Base-by-base conservation (phyloP, 1,284 basidiomycete genomes). In the Waitea zeae region DNA sequence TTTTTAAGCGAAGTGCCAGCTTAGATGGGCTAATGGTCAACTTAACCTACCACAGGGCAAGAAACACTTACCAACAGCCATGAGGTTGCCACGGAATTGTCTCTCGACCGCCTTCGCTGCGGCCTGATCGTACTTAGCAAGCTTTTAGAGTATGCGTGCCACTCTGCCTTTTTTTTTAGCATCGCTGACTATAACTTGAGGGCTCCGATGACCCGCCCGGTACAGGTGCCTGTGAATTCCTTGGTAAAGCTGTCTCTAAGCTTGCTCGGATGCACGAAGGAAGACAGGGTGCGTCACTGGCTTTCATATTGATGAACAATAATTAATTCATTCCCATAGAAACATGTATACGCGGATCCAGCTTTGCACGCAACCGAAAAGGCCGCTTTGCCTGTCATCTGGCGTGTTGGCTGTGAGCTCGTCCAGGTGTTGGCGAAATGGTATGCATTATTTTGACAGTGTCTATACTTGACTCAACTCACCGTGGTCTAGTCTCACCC, bases 191-290 rank as follows among this genome's bases (percentile, higher is more conserved):
- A 17, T 12, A 15, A 20, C 4, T 18, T 22, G 17, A 83, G 80
- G 33, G 59, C 69, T 11, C 55, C 66, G 1, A 69, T 65, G 2
- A 54, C 62, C 29, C 69, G 84, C 12, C 70, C 82, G 5, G 76
- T 92, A 1, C 64, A 70, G 30, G 49, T 92, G 2, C 83, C 88
- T 0, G 48, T 86, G 11, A 83, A 82, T 4, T 44, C 57, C 24
- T 42, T 81, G 12, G 53, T 64, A n/a, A 54, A 59, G 31, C 60
- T 80, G 35, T 59, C 58, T 27, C 47, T 56, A 17, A 59, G 63
- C 12, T 51, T 81, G 20, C 46, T 89, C 20, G 60, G 64, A 24
- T 67, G 75, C 35, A 64, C 65, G 1, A 48, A 47, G n/a, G 68
- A 76, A 22, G 70, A 70, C 11, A 56, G 64, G 41, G 69, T 61